A percentile compares a stretch with the other conserved stretches of the same genome.
Conservation (phyloP, 768 basidiomycete species). For the Daedalea quercina region DNA sequence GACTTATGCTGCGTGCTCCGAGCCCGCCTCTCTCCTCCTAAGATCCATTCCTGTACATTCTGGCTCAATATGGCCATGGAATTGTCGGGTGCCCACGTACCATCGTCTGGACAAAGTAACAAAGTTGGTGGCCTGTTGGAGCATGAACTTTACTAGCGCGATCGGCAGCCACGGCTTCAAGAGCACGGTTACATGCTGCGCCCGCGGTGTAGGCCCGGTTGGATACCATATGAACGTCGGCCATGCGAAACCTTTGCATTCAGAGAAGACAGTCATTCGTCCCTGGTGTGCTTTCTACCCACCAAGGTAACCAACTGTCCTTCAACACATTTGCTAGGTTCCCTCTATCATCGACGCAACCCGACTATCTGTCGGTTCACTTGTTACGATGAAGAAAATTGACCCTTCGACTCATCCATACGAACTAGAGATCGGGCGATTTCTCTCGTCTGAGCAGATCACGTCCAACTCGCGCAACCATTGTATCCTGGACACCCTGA, state of each 20-base stretch:
- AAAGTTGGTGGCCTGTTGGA: too few relatives aligned
- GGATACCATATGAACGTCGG: conserved; percentile 7
- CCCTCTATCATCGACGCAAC: conserved; percentile 11
- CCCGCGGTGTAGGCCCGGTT: conserved; percentile 12
- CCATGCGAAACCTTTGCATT: background rate
- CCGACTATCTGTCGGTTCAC: conserved; percentile 9
- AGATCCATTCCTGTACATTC: too few relatives aligned
- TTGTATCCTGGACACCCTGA: conserved; percentile 15
- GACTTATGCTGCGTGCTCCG: too few relatives aligned
- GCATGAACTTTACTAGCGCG: conserved; percentile 6
- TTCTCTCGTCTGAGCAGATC: conserved; percentile 6
- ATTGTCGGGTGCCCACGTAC: too few relatives aligned
- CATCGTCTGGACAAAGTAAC: too few relatives aligned
- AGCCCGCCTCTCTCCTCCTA: too few relatives aligned
- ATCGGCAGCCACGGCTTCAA: conserved; percentile 7
- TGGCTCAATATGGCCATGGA: too few relatives aligned
- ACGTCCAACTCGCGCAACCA: conserved; percentile 16
- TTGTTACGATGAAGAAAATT: conserved; percentile 15
- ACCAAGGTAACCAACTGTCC: too few relatives aligned
- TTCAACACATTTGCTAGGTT: background rate
- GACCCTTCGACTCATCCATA: background rate
- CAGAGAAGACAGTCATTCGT: conserved; percentile 1
- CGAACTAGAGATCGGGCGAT: conserved; percentile 8
- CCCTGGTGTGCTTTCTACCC: background rate
- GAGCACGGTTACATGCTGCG: conserved; percentile 16